Evolutionary conservation across 2,329 filamentous ascomycete genomes (phyloP).

Genomic region (Verticillium dahliae): DNA sequence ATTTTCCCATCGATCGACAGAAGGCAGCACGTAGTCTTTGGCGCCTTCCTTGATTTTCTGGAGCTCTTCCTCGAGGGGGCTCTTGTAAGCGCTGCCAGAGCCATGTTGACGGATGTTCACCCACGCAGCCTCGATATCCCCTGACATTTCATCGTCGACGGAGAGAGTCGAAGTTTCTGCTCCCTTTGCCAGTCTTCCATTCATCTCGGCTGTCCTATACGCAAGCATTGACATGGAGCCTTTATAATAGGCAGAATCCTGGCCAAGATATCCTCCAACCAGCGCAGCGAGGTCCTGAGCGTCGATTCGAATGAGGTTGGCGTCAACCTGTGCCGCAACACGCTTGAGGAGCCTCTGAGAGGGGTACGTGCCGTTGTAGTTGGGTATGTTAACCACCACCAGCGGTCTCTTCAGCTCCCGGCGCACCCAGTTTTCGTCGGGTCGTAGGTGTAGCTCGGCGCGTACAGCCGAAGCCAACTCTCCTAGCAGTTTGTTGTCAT

Average conservation of each 20-base stretch:
- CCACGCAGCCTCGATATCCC: conserved; percentile 18
- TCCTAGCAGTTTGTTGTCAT: conserved; percentile 8
- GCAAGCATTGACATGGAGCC: conserved; percentile 48
- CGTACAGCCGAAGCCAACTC: conserved; percentile 24
- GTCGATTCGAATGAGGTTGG: conserved; percentile 63
- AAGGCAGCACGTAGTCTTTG: conserved; percentile 20
- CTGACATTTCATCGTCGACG: conserved; percentile 22
- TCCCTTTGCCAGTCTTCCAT: conserved; percentile 44
- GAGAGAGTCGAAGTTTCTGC: conserved; percentile 29
- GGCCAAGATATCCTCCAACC: conserved; percentile 62
- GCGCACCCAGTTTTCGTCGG: conserved; percentile 11
- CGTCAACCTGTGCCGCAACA: conserved; percentile 52
- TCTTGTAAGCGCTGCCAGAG: conserved; percentile 15
- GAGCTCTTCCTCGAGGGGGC: conserved; percentile 36
- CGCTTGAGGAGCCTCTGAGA: conserved; percentile 45
- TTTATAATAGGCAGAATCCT: conserved; percentile 42
- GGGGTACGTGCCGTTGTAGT: conserved; percentile 19
- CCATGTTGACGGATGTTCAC: conserved; percentile 13
- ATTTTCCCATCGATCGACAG: conserved; percentile 51
- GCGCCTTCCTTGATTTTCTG: conserved; percentile 31
- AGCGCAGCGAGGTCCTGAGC: conserved; percentile 65
- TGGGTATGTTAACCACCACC: conserved; percentile 26
- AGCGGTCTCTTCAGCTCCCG: conserved; percentile 22
- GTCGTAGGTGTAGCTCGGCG: conserved; percentile 19
- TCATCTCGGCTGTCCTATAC: conserved; percentile 48